Percentiles rank a stretch among this genome's conserved stretches.
Evolutionary conservation across 1,139 yeast genomes (phyloP).

Genomic region (Suhomyces anneliseae): DNA sequence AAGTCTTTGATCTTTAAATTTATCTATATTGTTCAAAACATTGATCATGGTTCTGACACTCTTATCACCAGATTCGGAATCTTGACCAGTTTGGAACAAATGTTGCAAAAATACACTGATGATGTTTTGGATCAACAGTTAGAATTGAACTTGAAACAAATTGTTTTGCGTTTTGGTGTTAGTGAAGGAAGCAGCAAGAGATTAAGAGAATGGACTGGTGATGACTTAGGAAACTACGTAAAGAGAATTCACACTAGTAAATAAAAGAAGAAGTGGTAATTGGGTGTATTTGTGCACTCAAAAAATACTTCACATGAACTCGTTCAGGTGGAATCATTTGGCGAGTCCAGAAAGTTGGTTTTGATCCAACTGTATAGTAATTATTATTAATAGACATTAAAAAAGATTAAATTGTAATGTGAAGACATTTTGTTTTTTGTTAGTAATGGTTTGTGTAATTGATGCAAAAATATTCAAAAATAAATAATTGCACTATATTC

Average conservation of each 20-base stretch:
- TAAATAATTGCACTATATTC: too few relatives aligned
- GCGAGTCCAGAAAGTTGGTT: too few relatives aligned
- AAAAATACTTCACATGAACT: too few relatives aligned
- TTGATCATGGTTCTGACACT: constrained; percentile 62
- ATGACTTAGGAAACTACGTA: constrained; percentile 42
- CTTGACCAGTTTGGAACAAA: constrained; percentile 50
- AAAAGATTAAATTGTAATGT: not conserved
- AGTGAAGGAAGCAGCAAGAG: constrained; percentile 51
- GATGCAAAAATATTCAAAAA: too few relatives aligned
- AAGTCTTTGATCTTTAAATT: constrained; percentile 42
- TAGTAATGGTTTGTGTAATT: too few relatives aligned
- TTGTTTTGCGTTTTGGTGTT: constrained; percentile 47
- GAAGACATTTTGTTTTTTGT: not conserved
- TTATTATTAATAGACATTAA: not conserved
- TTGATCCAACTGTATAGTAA: too few relatives aligned
- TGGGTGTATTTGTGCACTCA: too few relatives aligned
- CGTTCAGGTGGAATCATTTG: too few relatives aligned
- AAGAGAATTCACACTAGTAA: constrained; percentile 39
- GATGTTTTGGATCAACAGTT: constrained; percentile 29
- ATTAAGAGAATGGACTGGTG: constrained; percentile 58
- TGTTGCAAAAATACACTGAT: constrained; percentile 15
- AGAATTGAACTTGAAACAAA: constrained; percentile 44
- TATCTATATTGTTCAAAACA: constrained; percentile 49
- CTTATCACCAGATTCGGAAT: constrained; percentile 65
- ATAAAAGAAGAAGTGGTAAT: not conserved